Evolutionary conservation across 2,329 filamentous ascomycete genomes (phyloP), one percentile per base, ranked within the genome.

Genomic region (Stemphylium lycopersici): DNA sequence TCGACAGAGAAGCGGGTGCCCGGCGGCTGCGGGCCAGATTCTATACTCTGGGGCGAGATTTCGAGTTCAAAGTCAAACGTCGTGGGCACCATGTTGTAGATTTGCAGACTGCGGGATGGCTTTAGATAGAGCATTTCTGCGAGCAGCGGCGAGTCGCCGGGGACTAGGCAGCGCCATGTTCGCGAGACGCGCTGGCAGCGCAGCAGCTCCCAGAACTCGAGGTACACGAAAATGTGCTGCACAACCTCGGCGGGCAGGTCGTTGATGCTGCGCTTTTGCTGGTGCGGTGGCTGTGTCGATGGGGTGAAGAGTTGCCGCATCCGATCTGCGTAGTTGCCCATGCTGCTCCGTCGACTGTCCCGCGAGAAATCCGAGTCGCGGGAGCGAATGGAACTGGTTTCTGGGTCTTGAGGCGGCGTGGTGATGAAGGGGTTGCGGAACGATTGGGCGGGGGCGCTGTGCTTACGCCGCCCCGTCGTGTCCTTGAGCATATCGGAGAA

Each of bases 401-500:
- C 31, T 26, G 48, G 29, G 41, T 43, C 53, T 36, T 38, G n/a
- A 31, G 50, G 15, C 22, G 51, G 34, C n/a, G 20, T 29, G 16
- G 32, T 55, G 38, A 41, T 48, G 29, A 39, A 55, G 8, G 48
- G 37, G 24, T 41, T 51, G 37, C 52, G 52, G 18, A 39, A 37
- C 5, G 48, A 42, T 24, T 45, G 53, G 20, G 33, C 22, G 3
- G 39, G 42, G 7, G 32, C 3, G 29, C 39, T 49, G 24, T 52
- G 52, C 36, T 50, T 57, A 37, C 59, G 59, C 45, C 54, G 58
- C 37, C 49, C 43, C n/a, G 49, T 61, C 11, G 55, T 56, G 31
- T 60, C 57, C 29, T 61, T 62, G 36, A 62, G 58, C 37, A 46
- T 45, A 18, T 56, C 55, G 33, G 59, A 58, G 47, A 62, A 58